Percentiles rank a stretch among this genome's conserved stretches.
phyloP scores from a whole-genome alignment of 1,284 basidiomycete species.

The Boletus coffeatus region DNA sequence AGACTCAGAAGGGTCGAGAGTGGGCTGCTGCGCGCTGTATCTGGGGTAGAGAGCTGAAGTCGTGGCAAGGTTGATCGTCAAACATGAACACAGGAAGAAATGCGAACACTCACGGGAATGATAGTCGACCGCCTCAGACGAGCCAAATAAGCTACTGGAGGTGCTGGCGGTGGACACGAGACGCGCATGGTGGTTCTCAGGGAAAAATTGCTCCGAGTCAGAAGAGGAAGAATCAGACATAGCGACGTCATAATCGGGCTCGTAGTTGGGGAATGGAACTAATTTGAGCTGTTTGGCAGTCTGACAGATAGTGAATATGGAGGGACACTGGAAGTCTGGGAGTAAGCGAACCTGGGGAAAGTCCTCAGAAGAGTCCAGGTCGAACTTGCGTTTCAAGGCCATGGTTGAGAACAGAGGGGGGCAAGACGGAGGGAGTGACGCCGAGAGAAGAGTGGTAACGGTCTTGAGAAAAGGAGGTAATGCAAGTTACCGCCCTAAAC shows the following conservation, averaged over 20 bases:
- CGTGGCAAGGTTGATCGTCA: slow-evolving; percentile 1
- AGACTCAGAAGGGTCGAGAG: slow-evolving; percentile 41
- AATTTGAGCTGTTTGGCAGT: slow-evolving; percentile 65
- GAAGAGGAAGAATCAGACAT: slow-evolving; percentile 56
- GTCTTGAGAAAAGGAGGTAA: slow-evolving; percentile 26
- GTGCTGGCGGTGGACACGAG: slow-evolving; percentile 62
- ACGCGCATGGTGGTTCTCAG: slow-evolving; percentile 55
- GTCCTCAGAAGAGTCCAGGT: slow-evolving; percentile 49
- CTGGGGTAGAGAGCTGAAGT: slow-evolving; percentile 51
- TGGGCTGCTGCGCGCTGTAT: slow-evolving; percentile 57
- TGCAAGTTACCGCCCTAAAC: slow-evolving; percentile 25
- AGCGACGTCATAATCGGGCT: slow-evolving; percentile 55
- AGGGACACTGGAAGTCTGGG: slow-evolving; percentile 7
- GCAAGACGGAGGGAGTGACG: slow-evolving; percentile 16
- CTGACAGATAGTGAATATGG: slow-evolving; percentile 30
- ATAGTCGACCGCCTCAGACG: slow-evolving; percentile 34
- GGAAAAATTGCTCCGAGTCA: slow-evolving; percentile 49
- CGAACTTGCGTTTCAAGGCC: slow-evolving; percentile 71
- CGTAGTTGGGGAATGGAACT: slow-evolving; percentile 62
- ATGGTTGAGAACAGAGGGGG: slow-evolving; percentile 35
- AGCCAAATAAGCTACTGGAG: slow-evolving; percentile 39
- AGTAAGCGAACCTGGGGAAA: slow-evolving; percentile 38
- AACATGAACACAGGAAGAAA: background rate
- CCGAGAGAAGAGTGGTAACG: slow-evolving; percentile 10
- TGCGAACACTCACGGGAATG: slow-evolving; percentile 32